Percentiles rank a stretch among this genome's conserved stretches.
phyloP scores from a whole-genome alignment of 768 basidiomycete species.

The Trametes coccinea region DNA sequence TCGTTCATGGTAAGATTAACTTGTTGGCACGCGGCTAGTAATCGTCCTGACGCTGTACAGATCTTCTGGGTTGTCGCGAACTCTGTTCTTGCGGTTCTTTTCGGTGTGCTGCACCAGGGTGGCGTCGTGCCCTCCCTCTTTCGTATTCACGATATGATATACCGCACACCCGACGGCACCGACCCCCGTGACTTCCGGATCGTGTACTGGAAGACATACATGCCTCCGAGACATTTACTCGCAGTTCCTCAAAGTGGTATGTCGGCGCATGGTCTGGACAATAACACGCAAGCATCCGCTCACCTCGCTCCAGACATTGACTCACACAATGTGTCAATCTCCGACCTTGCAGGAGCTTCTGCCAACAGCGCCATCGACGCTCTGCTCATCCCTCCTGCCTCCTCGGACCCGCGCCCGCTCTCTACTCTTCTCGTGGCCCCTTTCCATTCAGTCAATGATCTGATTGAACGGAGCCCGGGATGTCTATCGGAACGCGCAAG shows the following conservation, averaged over 20 bases:
- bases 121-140: conserved; percentile 43
- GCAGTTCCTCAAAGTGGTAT: conserved; percentile 30
- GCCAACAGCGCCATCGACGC: conserved; percentile 21
- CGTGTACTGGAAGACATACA: conserved; percentile 44
- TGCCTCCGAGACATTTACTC: conserved; percentile 40
- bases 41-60: conserved; percentile 20
- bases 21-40: neutral
- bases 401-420: conserved; percentile 18
- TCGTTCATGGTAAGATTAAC: conserved; percentile 35
- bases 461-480: conserved; percentile 22
- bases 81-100: conserved; percentile 31
- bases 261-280: neutral
- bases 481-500: conserved; percentile 30
- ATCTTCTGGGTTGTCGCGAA: conserved; percentile 34
- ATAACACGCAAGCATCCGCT: neutral
- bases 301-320: conserved; percentile 25
- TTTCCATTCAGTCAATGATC: conserved; percentile 26
- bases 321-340: conserved; percentile 26
- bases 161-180: neutral
- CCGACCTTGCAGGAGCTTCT: conserved; percentile 35
- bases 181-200: neutral
- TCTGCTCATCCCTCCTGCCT: conserved; percentile 15
- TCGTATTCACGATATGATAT: conserved; percentile 32
- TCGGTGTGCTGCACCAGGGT: conserved; percentile 42
- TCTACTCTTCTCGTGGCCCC: conserved; percentile 34